Base-by-base conservation (phyloP, 2,329 filamentous ascomycete genomes). In the Fusarium hainanense region DNA sequence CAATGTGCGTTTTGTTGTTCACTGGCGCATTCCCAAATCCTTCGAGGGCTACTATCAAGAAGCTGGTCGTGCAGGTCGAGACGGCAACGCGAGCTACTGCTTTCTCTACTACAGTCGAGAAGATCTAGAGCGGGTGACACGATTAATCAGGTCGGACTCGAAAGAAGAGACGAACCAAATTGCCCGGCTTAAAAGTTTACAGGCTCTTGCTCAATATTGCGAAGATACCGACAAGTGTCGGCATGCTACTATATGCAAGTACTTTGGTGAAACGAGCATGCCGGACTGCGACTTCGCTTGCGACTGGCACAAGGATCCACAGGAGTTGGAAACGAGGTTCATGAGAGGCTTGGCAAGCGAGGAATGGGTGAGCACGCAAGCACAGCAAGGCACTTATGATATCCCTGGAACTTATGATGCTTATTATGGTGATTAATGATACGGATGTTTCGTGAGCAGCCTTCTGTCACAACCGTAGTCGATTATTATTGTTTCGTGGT, bases 11-110 rank as follows among this genome's bases (percentile, higher is more conserved):
- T 98, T 98, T 74, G 94, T 98, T 2, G 90, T 96, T 3, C 95
- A 98, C 80, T 98, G 95, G 94, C 92, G 93, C 63, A 86, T 97
- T 12, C 93, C 95, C 12, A 97, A 97, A 77, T 96, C 92, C 5
- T 97, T 98, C 77, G 95, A 98, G 78, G 93, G 94, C 2, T 98
- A 96, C 77, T 97, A 98, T 75, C 95, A 98, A 80, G 95, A 98
- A 84, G 94, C 93, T 3, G 95, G 95, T 0, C 91, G 95, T 41
- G 95, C 94, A 8, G 95, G 95, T 1, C 88, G 95, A 42, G 95
- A 98, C 74, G 93, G 93, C 25, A 94, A 95, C 67, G 94, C 94
- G 1, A 91, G 92, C 32, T 88, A 92, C 65, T 98, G 94, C 76
- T 93, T 97, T 56, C 83, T 98, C 57, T 97, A 98, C 80, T 98